These are phyloP conservation scores for Haplosporangium gracile DNA, from an alignment of 192 early-diverging fungal genomes.

Conservation along the genomic window DNA sequence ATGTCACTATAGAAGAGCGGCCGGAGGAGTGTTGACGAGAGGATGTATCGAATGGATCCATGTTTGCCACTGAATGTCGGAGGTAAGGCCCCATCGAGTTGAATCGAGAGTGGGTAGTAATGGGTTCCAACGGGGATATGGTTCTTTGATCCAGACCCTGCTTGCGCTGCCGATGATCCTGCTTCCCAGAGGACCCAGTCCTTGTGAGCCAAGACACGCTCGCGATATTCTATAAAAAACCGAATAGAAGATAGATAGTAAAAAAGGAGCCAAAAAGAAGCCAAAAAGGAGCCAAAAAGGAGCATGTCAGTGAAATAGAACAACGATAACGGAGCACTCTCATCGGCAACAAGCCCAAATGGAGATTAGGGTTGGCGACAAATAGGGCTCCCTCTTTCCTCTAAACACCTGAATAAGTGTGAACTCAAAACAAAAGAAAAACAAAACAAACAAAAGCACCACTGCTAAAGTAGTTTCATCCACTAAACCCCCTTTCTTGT, in stretches of 20 bases:
- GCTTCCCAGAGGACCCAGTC: constrained; percentile 58
- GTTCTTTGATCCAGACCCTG: constrained; percentile 37
- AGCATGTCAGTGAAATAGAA: constrained; percentile 10
- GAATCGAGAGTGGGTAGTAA: constrained; percentile 54
- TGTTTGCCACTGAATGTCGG: constrained; percentile 61
- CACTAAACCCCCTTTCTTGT: not conserved
- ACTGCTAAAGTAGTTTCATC: not conserved
- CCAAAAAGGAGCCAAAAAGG: not conserved
- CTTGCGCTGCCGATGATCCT: constrained; percentile 13
- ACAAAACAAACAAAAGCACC: not conserved
- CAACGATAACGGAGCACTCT: not conserved
- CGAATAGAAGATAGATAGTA: not conserved
- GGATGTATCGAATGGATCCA: constrained; percentile 61
- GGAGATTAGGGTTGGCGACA: not conserved
- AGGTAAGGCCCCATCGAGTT: constrained; percentile 53
- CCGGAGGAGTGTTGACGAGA: constrained; percentile 52
- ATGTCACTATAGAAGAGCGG: constrained; percentile 61
- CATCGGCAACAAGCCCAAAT: not conserved
- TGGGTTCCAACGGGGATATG: constrained; percentile 54
- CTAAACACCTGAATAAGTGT: not conserved
- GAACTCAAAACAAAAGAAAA: not conserved
- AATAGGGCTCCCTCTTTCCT: not conserved
- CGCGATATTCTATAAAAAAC: constrained; percentile 38
- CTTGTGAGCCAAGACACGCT: constrained; percentile 52
- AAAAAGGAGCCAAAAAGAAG: not conserved